Evolutionary conservation across 495 filamentous ascomycete species (phyloP), one percentile per base, ranked within the genome.

Genomic region (Friedmanniomyces simplex): DNA sequence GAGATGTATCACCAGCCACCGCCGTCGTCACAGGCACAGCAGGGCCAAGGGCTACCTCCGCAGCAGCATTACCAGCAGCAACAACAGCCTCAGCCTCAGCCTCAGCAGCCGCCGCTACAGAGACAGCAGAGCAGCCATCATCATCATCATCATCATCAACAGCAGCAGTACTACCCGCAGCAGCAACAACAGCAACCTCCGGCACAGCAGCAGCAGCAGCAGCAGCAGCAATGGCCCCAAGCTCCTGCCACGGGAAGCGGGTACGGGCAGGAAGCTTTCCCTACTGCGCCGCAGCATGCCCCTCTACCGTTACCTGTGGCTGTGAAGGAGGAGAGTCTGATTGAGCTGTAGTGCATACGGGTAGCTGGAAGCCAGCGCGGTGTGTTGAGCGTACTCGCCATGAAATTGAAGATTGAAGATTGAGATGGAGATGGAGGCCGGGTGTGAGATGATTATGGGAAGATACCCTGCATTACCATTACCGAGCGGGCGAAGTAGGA

Each of bases 311-410:
- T n/a, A n/a, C 77, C 72, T 39, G 55, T 49, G 14, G 51, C 55
- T 30, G 49, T 21, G 10, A 59, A 52, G 47, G 91, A 97, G 71
- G 91, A 97, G 71, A 90, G 86, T 64, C 73, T 97, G 69, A 97
- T 97, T 72, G 91, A 97, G 67, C 73, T 88, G 55, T 88, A 52
- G 30, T 16, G 20, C 39, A 3, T 43, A 43, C 14, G 39, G 18
- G 14, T 5, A 20, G 39, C 5, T 8, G 34, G 34, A 16, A 8
- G 34, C 18, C 5, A 20, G 18, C 18, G 39, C 18, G 39, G 39
- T 43, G 39, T 43, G 34, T n/a, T 16, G 39, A 32, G 28, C 10
- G 28, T 32, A 32, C 28, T 10, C 28, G n/a, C n/a, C n/a, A n/a
- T n/a, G n/a, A n/a, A n/a, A n/a, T n/a, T n/a, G n/a, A n/a, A n/a